Conservation (phyloP, 768 basidiomycete species). For the Amanita pseudoporphyria region DNA sequence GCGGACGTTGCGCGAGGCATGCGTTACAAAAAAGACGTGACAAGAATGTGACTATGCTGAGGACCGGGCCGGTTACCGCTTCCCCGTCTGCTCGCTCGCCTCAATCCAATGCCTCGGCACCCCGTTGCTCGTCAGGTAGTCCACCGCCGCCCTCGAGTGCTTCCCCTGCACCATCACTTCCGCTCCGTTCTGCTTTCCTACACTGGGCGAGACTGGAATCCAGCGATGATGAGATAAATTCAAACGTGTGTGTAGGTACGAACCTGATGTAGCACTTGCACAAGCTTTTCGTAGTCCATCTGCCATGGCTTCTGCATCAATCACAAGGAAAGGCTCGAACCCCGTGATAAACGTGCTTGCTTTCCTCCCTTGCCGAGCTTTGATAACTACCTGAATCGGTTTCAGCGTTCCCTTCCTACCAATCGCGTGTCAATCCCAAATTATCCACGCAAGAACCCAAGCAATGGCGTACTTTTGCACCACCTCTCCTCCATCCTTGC, state of each 20-base stretch:
- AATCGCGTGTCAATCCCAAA: background rate
- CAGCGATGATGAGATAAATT: background rate
- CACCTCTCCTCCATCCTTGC: conserved; percentile 38
- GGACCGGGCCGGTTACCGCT: conserved; percentile 27
- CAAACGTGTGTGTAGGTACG: no score
- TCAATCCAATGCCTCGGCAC: conserved; percentile 81
- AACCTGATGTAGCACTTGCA: conserved; percentile 72
- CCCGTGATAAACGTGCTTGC: conserved; percentile 69
- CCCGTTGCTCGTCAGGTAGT: conserved; percentile 58
- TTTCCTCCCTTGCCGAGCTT: conserved; percentile 67
- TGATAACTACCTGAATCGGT: conserved; percentile 60
- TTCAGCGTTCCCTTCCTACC: conserved; percentile 67
- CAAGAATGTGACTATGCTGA: background rate
- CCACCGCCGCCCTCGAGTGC: conserved; percentile 56
- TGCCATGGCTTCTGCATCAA: conserved; percentile 63
- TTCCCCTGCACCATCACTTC: conserved; percentile 86
- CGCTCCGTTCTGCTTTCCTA: conserved; percentile 40
- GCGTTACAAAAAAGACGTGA: background rate
- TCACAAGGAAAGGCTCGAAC: conserved; percentile 64
- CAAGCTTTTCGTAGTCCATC: conserved; percentile 72
- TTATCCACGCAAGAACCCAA: background rate
- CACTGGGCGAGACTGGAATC: conserved; percentile 44
- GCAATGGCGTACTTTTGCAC: conserved; percentile 44
- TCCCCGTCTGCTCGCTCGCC: conserved; percentile 32
- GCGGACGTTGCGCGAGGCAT: conserved; percentile 81